Percentiles rank a stretch among this genome's conserved stretches.
Evolutionary conservation across 305 asterid species (phyloP).

Genomic region (Solanum aculeatissimum): DNA sequence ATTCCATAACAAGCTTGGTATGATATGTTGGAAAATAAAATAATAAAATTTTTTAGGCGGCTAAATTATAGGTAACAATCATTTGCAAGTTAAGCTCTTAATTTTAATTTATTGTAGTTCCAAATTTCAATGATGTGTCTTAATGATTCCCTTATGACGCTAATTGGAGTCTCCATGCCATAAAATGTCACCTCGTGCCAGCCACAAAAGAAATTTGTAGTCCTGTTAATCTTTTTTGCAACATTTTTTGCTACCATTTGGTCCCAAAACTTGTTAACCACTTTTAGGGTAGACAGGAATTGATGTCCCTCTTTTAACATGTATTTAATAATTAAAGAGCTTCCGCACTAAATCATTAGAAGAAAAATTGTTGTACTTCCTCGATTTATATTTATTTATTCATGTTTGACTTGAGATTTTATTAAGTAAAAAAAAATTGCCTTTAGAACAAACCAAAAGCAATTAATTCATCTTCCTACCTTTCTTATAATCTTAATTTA

Average conservation of each 20-base stretch:
- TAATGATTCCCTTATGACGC: not conserved
- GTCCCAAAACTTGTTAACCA: not conserved
- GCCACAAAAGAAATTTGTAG: not conserved
- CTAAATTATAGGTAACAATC: not conserved
- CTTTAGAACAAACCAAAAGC: too few relatives aligned
- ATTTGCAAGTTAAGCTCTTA: not conserved
- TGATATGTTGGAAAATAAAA: not conserved
- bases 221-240: not conserved
- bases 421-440: too few relatives aligned
- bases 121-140: not conserved
- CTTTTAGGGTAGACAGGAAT: not conserved
- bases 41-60: not conserved
- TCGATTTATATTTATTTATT: too few relatives aligned
- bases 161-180: not conserved
- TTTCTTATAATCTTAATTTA: too few relatives aligned
- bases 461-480: too few relatives aligned
- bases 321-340: not conserved
- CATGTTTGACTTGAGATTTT: too few relatives aligned
- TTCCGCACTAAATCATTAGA: too few relatives aligned
- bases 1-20: too few relatives aligned
- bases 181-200: not conserved
- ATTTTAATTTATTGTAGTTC: not conserved
- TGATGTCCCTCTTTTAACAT: not conserved
- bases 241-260: not conserved
- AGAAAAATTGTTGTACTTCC: too few relatives aligned